Percentiles rank a stretch among this genome's conserved stretches.
Evolutionary conservation across 2,329 filamentous ascomycete species (phyloP).

Genomic region (Canariomyces notabilis): DNA sequence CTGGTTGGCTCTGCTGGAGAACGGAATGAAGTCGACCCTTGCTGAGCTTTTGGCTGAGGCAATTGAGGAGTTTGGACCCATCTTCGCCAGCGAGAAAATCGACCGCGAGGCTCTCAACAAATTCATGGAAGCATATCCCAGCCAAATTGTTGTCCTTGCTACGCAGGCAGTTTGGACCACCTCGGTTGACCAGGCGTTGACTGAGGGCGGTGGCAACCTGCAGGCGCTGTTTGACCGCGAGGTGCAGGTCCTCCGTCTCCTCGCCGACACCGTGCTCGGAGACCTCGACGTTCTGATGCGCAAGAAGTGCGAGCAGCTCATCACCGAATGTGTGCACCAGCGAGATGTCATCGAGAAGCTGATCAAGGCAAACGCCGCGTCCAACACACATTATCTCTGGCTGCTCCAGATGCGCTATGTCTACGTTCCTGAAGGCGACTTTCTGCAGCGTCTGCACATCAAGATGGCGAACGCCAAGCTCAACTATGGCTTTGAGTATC

Average conservation of each 20-base stretch:
- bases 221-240: constrained; percentile 72
- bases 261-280: constrained; percentile 83
- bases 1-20: constrained; percentile 91
- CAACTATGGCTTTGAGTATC: constrained; percentile 95
- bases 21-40: constrained; percentile 88
- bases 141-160: constrained; percentile 91
- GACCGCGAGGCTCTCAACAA: constrained; percentile 65
- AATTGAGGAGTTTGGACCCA: constrained; percentile 71
- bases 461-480: constrained; percentile 96
- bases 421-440: constrained; percentile 76
- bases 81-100: constrained; percentile 68
- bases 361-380: constrained; percentile 66
- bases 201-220: constrained; percentile 64
- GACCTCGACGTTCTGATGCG: constrained; percentile 82
- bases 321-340: constrained; percentile 98
- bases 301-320: constrained; percentile 97
- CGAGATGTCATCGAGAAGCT: constrained; percentile 89
- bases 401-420: constrained; percentile 95
- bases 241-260: constrained; percentile 75
- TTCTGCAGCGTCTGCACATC: constrained; percentile 75
- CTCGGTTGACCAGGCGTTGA: constrained; percentile 72
- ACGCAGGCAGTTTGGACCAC: constrained; percentile 93
- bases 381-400: constrained; percentile 83
- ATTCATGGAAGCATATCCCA: constrained; percentile 83
- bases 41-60: constrained; percentile 88